Evolutionary conservation across 2,329 filamentous ascomycete species (phyloP), one percentile per base, ranked within the genome.

Genomic region (Colletotrichum musae): DNA sequence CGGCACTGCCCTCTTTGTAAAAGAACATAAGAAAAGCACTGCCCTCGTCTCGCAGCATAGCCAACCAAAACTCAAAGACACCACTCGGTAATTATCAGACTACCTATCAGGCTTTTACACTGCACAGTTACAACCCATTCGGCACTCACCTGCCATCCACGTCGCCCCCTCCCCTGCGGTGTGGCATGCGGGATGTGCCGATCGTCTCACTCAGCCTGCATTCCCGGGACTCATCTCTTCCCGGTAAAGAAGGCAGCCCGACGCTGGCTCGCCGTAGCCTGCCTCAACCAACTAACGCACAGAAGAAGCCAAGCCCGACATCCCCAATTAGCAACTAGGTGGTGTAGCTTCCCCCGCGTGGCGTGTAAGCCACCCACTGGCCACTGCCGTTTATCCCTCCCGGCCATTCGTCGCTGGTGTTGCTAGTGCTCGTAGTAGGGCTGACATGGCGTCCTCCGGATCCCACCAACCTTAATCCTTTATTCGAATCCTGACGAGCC

Each of bases 381-480:
- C 58, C 59, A 18, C 51, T 10, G 16, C 13, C 41, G 4, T 21
- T 16, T 15, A 28, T 6, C 52, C 16, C 9, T n/a, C 18, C 39
- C n/a, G 26, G 59, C 41, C 36, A 57, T 64, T 57, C 59, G 51
- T n/a, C 28, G 51, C 18, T 32, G 21, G 32, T 18, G 21, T 24
- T 24, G 21, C 21, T 24, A 24, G 21, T 24, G 21, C 21, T 13
- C 7, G 13, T 13, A 21, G 26, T 58, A 51, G 59, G 64, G 64
- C 58, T 64, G 59, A 68, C 59, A 57, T 64, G 10, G 59, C 45
- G 28, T 68, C 39, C 50, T 36, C 9, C 4, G n/a, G 32, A 28
- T 43, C 13, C 32, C 43, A 12, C 5, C 28, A 36, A 24, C 32
- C 26, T 62, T 32, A 6, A 51, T 47, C 32, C 51, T 50, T 16